Evolutionary conservation across 345 rosid species (phyloP).

Genomic region (Litchi chinensis): DNA sequence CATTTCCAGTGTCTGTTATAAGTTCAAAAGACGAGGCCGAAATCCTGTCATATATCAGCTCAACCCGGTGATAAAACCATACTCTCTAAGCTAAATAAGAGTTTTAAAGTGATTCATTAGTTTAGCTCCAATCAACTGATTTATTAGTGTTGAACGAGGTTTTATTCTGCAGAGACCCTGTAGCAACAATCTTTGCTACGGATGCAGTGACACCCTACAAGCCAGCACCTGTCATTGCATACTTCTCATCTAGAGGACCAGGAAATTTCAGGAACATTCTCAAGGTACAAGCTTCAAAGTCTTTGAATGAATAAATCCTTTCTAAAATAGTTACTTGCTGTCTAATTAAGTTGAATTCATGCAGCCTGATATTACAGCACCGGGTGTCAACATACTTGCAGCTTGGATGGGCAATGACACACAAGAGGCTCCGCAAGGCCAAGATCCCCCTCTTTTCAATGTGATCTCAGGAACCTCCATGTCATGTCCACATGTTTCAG

Average conservation of each 20-base stretch:
- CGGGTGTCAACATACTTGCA: slow-evolving; percentile 74
- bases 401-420: slow-evolving; percentile 73
- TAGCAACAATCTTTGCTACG: slow-evolving; percentile 69
- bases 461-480: slow-evolving; percentile 81
- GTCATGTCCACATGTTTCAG: slow-evolving; percentile 84
- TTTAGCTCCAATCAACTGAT: neutral
- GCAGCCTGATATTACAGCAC: slow-evolving; percentile 92
- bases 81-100: neutral
- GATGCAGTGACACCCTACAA: slow-evolving; percentile 44
- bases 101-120: neutral
- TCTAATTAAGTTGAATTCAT: neutral
- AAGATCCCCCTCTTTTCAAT: slow-evolving; percentile 46
- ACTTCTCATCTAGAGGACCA: slow-evolving; percentile 87
- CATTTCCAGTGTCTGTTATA: slow-evolving; percentile 54
- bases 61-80: slow-evolving; percentile 49
- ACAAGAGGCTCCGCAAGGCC: slow-evolving; percentile 34
- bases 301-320: neutral
- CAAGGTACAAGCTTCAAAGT: slow-evolving; percentile 48
- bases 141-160: neutral
- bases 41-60: slow-evolving; percentile 63
- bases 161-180: slow-evolving; percentile 52
- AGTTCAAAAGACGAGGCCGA: slow-evolving; percentile 53
- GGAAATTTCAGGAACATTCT: slow-evolving; percentile 60
- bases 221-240: slow-evolving; percentile 71
- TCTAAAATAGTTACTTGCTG: neutral